Evolutionary conservation across 306 rosid species (phyloP).

Genomic region (Cercis canadensis): DNA sequence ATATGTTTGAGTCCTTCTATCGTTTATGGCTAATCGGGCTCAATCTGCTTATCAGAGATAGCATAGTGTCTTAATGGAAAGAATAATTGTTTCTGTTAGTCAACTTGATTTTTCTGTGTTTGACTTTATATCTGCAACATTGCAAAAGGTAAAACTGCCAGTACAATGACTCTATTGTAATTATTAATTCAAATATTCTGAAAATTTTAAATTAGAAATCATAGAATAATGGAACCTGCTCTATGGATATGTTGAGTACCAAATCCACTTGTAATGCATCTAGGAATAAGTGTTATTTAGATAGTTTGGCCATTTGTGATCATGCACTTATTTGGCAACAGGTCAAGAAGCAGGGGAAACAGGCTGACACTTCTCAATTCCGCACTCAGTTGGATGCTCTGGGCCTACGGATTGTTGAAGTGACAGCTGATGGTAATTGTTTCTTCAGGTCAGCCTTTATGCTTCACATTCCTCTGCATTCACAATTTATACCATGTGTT

Average conservation of each 20-base stretch:
- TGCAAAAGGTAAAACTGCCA: neutral
- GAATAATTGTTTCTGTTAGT: neutral
- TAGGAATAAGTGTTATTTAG: conserved; percentile 10
- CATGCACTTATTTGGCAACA: conserved; percentile 40
- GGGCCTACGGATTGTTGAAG: conserved; percentile 68
- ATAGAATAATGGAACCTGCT: neutral
- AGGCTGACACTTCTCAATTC: conserved; percentile 57
- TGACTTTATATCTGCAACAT: neutral
- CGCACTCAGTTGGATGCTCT: conserved; percentile 71
- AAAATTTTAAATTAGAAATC: neutral
- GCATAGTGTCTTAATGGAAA: conserved; percentile 13
- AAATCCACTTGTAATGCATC: conserved; percentile 27
- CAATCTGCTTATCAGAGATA: neutral
- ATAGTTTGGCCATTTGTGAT: conserved; percentile 6
- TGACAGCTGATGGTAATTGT: conserved; percentile 92
- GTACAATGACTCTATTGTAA: conserved; percentile 2
- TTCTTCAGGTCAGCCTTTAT: conserved; percentile 75
- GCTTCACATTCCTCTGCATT: conserved; percentile 31
- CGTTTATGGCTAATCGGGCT: conserved; percentile 1
- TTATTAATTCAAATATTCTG: conserved; percentile 13
- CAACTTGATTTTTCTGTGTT: conserved; percentile 3
- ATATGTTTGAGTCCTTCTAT: conserved; percentile 2
- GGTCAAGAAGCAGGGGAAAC: conserved; percentile 71
- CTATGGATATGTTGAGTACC: conserved; percentile 5
- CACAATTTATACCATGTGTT: conserved; percentile 8